Base-by-base conservation (phyloP, 441 rosid species). In the Erodium chrysanthum region DNA sequence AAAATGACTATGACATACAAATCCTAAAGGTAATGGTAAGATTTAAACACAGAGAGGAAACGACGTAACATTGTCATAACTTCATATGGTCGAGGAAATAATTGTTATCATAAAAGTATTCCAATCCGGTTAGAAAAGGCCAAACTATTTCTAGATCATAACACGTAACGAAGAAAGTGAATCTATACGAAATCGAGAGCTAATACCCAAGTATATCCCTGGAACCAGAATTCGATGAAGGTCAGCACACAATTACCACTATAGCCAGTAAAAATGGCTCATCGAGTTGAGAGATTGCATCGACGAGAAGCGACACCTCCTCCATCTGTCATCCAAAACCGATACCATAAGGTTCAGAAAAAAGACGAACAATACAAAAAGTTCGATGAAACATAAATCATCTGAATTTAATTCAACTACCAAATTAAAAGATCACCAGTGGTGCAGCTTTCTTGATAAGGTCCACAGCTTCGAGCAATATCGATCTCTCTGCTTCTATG, bases 241-340 rank as follows among this genome's bases (percentile, higher is more conserved):
- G 86, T 94, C 93, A 89, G 96, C 93, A 85, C 96, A 83, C 92
- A 85, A 88, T 91, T 94, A 94, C 97, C 96, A 89, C 97, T 88
- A 94, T 91, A 73, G 84, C 97, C 93, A 89, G 88, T 46, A 88
- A 84, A 86, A 91, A 88, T 35, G 98, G 97, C 85, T 89, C 96
- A 81, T 94, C 94, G 73, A 94, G 84, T 81, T 84, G 92, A 79
- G 97, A 82, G 75, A 83, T 84, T 22, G 96, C 96, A 80, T 89
- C 97, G 67, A 84, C 66, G 74, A 94, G 93, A 76, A 91, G 94
- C 23, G 98, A 86, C 76, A 86, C 82, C 86, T 94, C 97, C 88
- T 88, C 88, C 97, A 89, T 91, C 96, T 91, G 88, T 58, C 74
- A 82, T 68, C 70, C 61, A 76, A 69, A 73, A 79, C 54, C 71